Evolutionary conservation across 2,329 filamentous ascomycete species (phyloP).

Genomic region (Fusarium sp.): DNA sequence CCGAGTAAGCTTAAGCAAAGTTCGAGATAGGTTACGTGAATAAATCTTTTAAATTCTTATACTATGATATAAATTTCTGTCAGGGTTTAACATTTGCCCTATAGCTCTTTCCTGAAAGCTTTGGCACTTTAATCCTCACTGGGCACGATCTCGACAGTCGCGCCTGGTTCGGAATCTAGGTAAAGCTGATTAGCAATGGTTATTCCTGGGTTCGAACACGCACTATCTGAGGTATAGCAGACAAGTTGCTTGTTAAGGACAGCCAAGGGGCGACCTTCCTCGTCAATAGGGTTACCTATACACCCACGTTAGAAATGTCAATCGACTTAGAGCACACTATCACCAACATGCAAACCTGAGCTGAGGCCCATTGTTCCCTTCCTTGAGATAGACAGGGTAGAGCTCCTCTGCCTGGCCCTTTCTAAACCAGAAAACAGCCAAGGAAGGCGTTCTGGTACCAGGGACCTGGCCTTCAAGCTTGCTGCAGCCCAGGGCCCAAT

Average conservation of each 20-base stretch:
- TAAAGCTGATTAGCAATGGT: not conserved
- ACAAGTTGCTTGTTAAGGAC: not conserved
- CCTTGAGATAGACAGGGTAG: not conserved
- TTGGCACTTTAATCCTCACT: not conserved
- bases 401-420: not conserved
- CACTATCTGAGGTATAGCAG: not conserved
- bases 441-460: not conserved
- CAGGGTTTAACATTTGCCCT: not conserved
- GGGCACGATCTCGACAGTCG: not conserved
- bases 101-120: not conserved
- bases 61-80: not conserved
- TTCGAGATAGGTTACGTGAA: not conserved
- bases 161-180: accelerated
- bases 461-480: not conserved
- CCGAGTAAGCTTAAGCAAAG: too few relatives aligned
- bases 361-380: not conserved
- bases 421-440: not conserved
- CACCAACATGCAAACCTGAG: not conserved
- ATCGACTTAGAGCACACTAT: accelerated
- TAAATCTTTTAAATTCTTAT: not conserved
- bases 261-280: not conserved
- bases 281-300: not conserved
- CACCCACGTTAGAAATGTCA: too few relatives aligned
- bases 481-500: not conserved
- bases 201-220: accelerated